Percentiles rank a stretch among this genome's conserved stretches.
Conservation (phyloP, 192 early-diverging fungal species). For the Coemansia aciculifera region DNA sequence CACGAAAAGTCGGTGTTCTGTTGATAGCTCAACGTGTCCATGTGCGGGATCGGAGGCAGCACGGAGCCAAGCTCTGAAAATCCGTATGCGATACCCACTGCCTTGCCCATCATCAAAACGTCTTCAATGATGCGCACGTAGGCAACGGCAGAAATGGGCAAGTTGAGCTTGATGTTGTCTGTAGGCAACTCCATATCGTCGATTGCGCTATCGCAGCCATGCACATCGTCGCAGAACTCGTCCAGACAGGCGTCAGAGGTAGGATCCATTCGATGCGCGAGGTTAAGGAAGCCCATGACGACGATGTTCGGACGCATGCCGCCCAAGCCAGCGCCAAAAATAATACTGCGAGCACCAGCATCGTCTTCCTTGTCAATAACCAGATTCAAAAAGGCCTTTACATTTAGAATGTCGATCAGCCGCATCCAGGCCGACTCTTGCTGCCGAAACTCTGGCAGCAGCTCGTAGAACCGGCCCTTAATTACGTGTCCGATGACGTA, state of each 20-base stretch:
- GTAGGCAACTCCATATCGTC: constrained; percentile 52
- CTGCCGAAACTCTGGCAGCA: constrained; percentile 53
- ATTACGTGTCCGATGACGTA: constrained; percentile 68
- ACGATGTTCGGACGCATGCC: constrained; percentile 71
- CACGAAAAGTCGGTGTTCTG: neutral
- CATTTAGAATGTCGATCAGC: constrained; percentile 58
- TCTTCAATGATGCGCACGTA: constrained; percentile 76
- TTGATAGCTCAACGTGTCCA: neutral
- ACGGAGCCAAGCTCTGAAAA: constrained; percentile 57
- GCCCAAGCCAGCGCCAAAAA: constrained; percentile 66
- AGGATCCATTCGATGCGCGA: neutral
- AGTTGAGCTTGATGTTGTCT: constrained; percentile 58
- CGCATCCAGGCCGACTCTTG: constrained; percentile 63
- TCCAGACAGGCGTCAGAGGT: neutral
- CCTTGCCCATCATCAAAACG: constrained; percentile 65
- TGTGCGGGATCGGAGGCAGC: constrained; percentile 13
- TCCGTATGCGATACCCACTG: constrained; percentile 66
- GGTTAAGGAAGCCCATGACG: constrained; percentile 61
- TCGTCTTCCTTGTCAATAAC: constrained; percentile 54
- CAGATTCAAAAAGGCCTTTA: constrained; percentile 69
- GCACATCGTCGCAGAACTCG: neutral
- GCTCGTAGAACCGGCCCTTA: constrained; percentile 56
- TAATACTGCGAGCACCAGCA: constrained; percentile 58
- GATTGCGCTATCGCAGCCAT: neutral
- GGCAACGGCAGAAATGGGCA: constrained; percentile 58